Evolutionary conservation across 1,139 yeast species (phyloP).

Genomic region (Wickerhamomyces sp.): DNA sequence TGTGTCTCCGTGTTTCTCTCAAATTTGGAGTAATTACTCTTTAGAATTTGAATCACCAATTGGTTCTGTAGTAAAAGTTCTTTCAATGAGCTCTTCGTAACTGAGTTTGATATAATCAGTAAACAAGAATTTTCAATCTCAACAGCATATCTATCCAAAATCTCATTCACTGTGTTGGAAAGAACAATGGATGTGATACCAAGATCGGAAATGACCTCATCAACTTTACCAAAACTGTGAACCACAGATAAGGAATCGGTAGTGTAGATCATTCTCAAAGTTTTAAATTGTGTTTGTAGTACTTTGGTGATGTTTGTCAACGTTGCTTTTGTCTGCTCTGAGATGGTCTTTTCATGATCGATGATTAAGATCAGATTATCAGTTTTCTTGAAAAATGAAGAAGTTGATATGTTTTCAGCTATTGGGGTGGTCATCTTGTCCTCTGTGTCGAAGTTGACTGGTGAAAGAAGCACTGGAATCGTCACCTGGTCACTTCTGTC

Average conservation of each 20-base stretch:
- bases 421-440: constrained; percentile 16
- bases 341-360: constrained; percentile 24
- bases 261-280: constrained; percentile 6
- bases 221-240: constrained; percentile 5
- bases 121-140: background rate
- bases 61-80: constrained; percentile 11
- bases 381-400: constrained; percentile 7
- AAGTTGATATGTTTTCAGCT: constrained; percentile 19
- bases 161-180: background rate
- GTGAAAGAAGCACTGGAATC: constrained; percentile 22
- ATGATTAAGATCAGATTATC: constrained; percentile 23
- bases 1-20: constrained; percentile 1
- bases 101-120: constrained; percentile 10
- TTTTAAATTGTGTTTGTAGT: constrained; percentile 19
- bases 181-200: constrained; percentile 3
- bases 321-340: constrained; percentile 16
- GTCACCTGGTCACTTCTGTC: constrained; percentile 17
- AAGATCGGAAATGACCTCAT: constrained; percentile 4
- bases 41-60: constrained; percentile 7
- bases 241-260: background rate
- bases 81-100: constrained; percentile 1
- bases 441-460: constrained; percentile 23
- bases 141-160: background rate
- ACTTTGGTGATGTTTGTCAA: constrained; percentile 30
- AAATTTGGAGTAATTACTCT: constrained; percentile 1